Conservation (phyloP, 2,329 filamentous ascomycete genomes). For the Rutstroemia sp. region DNA sequence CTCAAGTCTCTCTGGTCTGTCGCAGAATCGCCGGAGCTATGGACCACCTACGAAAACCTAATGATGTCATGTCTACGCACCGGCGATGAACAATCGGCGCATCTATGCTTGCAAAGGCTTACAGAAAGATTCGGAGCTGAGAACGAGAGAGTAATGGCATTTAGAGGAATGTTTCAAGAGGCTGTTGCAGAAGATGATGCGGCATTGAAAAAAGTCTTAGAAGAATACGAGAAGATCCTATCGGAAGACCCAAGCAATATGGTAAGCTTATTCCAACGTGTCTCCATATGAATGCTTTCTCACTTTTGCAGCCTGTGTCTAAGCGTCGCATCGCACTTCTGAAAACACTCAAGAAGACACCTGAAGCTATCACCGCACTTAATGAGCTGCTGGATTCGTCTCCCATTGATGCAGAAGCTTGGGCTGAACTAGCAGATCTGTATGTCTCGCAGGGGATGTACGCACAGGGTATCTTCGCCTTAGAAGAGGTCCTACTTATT, state of each 20-base stretch:
- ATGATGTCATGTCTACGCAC: constrained; percentile 77
- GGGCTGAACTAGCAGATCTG: constrained; percentile 84
- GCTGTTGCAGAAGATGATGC: constrained; percentile 61
- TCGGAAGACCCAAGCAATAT: constrained; percentile 70
- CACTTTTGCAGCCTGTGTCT: constrained; percentile 57
- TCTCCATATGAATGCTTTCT: constrained; percentile 23
- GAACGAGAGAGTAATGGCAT: constrained; percentile 80
- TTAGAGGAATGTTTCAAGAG: constrained; percentile 78
- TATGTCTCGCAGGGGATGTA: constrained; percentile 76
- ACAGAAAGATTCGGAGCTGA: constrained; percentile 71
- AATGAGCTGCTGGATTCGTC: constrained; percentile 71
- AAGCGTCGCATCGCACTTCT: constrained; percentile 81
- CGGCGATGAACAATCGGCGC: constrained; percentile 72
- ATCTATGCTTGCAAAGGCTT: constrained; percentile 66
- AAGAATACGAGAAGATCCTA: constrained; percentile 71
- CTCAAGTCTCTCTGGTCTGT: constrained; percentile 46
- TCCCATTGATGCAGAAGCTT: constrained; percentile 86
- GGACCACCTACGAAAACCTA: constrained; percentile 81
- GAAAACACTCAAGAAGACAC: constrained; percentile 58
- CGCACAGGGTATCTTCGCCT: constrained; percentile 74
- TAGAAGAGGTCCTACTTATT: constrained; percentile 85
- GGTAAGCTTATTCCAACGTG: constrained; percentile 41
- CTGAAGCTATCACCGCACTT: constrained; percentile 69
- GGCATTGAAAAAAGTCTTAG: constrained; percentile 62
- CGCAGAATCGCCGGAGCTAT: constrained; percentile 70